A percentile compares a stretch with the other conserved stretches of the same genome.
These are phyloP conservation scores for Rhododendron mucronatum DNA, from an alignment of 148 eudicot genomes.

Conservation along the genomic window DNA sequence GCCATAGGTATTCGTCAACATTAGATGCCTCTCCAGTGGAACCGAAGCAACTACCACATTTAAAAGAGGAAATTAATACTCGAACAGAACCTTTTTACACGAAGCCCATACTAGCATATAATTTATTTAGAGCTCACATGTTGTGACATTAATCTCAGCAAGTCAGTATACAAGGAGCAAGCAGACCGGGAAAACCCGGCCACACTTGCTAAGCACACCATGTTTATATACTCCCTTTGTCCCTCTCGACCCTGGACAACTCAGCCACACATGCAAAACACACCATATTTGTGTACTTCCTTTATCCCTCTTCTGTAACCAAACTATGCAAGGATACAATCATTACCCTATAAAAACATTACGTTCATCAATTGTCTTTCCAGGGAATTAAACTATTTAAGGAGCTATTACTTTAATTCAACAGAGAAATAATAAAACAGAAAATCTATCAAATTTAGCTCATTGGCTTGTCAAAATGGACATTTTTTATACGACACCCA, in stretches of 20 bases:
- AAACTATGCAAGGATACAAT: background rate
- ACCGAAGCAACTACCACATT: constrained; percentile 62
- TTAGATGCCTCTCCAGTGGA: constrained; percentile 98
- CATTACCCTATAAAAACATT: background rate
- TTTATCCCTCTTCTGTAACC: background rate
- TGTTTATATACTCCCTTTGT: background rate
- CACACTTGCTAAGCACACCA: background rate
- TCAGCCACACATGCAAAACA: background rate
- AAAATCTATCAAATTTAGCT: background rate
- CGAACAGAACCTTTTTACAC: background rate
- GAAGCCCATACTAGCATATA: background rate
- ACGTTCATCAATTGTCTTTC: background rate
- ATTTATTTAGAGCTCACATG: background rate
- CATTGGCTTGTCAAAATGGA: background rate
- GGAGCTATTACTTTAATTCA: background rate
- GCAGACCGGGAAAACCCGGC: background rate
- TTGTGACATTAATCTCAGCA: background rate
- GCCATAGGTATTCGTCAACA: constrained; percentile 92
- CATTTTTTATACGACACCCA: background rate
- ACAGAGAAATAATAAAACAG: background rate
- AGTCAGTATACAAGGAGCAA: background rate
- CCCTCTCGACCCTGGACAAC: background rate
- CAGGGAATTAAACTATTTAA: background rate
- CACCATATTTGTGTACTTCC: background rate
- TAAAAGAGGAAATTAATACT: background rate